Evolutionary conservation across 257 asterid genomes (phyloP).

Genomic region (Anisodus acutangulus): DNA sequence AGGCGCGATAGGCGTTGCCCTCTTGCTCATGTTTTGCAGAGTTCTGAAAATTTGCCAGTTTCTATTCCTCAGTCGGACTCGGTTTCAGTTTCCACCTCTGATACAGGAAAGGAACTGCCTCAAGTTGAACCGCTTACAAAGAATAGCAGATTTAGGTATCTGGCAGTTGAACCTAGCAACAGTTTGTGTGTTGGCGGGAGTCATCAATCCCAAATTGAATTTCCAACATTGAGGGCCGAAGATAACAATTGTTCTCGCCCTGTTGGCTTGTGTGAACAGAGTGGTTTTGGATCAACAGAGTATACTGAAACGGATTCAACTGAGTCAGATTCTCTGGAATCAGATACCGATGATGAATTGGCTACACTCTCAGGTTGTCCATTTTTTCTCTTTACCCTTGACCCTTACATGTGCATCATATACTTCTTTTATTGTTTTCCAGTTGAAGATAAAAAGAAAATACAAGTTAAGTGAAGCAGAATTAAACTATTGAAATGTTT

Average conservation of each 20-base stretch:
- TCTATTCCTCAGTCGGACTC: constrained; percentile 43
- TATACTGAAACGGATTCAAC: constrained; percentile 96
- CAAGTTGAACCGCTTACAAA: constrained; percentile 53
- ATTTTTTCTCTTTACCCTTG: not conserved
- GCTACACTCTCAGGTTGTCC: constrained; percentile 73
- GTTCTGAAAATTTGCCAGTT: constrained; percentile 43
- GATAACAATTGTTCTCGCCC: constrained; percentile 44
- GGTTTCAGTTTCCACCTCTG: constrained; percentile 40
- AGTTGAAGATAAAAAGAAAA: not conserved
- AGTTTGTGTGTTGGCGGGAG: constrained; percentile 49
- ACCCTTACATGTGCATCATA: constrained; percentile 10
- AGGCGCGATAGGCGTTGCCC: constrained; percentile 41
- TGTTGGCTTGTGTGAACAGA: constrained; percentile 63
- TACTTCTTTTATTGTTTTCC: constrained; percentile 3
- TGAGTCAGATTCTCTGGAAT: constrained; percentile 78
- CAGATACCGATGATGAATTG: constrained; percentile 81
- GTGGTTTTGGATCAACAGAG: constrained; percentile 72
- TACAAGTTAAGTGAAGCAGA: not conserved
- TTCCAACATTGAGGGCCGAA: constrained; percentile 57
- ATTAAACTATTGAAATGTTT: not conserved
- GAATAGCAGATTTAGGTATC: constrained; percentile 59
- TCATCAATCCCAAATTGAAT: constrained; percentile 52
- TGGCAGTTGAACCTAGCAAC: constrained; percentile 55
- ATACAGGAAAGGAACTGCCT: constrained; percentile 66
- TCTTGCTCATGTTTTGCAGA: constrained; percentile 46